A percentile compares a stretch with the other conserved stretches of the same genome.
These are phyloP conservation scores for Teunomyces kruisii DNA, from an alignment of 805 yeast genomes.

Conservation along the genomic window DNA sequence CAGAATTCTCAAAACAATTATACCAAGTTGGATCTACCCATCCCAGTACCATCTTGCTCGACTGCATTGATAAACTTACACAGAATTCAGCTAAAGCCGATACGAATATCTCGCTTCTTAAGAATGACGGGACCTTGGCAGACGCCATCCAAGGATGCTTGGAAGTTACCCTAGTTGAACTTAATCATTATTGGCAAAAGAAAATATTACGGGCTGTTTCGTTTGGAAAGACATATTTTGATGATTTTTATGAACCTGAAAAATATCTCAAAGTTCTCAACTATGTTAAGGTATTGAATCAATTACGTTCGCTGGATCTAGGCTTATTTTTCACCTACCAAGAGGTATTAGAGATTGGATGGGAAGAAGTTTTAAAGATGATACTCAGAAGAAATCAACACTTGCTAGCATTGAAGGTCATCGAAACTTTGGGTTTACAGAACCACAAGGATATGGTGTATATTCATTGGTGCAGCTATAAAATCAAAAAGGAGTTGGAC, in stretches of 20 bases:
- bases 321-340: slow-evolving; percentile 66
- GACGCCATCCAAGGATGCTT: slow-evolving; percentile 72
- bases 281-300: slow-evolving; percentile 65
- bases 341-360: slow-evolving; percentile 52
- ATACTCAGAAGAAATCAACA: slow-evolving; percentile 61
- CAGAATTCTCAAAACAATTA: slow-evolving; percentile 53
- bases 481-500: slow-evolving; percentile 55
- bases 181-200: slow-evolving; percentile 79
- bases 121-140: slow-evolving; percentile 39
- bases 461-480: slow-evolving; percentile 77
- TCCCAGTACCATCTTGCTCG: slow-evolving; percentile 79
- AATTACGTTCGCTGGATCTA: slow-evolving; percentile 60
- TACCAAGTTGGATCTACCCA: slow-evolving; percentile 83
- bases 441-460: slow-evolving; percentile 45
- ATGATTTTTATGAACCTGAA: slow-evolving; percentile 53
- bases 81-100: slow-evolving; percentile 77
- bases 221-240: slow-evolving; percentile 72
- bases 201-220: slow-evolving; percentile 75
- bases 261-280: slow-evolving; percentile 64
- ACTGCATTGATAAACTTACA: slow-evolving; percentile 63
- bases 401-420: slow-evolving; percentile 60
- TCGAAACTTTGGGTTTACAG: slow-evolving; percentile 49
- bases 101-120: slow-evolving; percentile 62
- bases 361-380: slow-evolving; percentile 54
- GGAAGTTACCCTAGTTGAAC: slow-evolving; percentile 73